These are phyloP conservation scores for Calonectria pauciramosa DNA, from an alignment of 2,329 filamentous ascomycete species.

Conservation along the genomic window DNA sequence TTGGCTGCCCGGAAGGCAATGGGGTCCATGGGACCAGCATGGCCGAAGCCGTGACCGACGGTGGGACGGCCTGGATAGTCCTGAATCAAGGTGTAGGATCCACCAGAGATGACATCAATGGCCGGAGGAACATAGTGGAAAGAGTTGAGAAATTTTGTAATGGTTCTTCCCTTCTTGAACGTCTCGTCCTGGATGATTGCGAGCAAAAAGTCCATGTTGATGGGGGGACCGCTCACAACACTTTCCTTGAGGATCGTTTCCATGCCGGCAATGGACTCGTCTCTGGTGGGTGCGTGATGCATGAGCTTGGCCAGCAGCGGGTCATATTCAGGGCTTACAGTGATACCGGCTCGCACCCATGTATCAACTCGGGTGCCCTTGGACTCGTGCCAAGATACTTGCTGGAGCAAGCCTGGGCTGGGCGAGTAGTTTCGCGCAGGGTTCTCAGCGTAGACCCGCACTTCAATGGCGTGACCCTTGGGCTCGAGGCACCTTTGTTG, in stretches of 20 bases:
- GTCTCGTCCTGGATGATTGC: slow-evolving; percentile 60
- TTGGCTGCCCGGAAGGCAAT: slow-evolving; percentile 72
- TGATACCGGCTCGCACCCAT: slow-evolving; percentile 71
- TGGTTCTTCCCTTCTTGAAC: slow-evolving; percentile 65
- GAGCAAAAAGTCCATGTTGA: slow-evolving; percentile 69
- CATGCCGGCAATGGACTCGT: slow-evolving; percentile 58
- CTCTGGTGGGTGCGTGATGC: slow-evolving; percentile 57
- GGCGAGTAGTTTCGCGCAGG: slow-evolving; percentile 70
- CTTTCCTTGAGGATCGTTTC: slow-evolving; percentile 58
- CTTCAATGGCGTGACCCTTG: slow-evolving; percentile 51
- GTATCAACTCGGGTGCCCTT: slow-evolving; percentile 70
- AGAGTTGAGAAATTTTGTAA: slow-evolving; percentile 67
- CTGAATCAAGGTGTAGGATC: slow-evolving; percentile 70
- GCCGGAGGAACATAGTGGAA: slow-evolving; percentile 67
- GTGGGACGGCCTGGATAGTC: slow-evolving; percentile 70
- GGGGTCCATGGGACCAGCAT: slow-evolving; percentile 73
- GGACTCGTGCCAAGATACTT: slow-evolving; percentile 65
- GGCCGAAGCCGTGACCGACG: slow-evolving; percentile 70
- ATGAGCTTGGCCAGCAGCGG: slow-evolving; percentile 72
- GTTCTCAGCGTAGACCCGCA: slow-evolving; percentile 59
- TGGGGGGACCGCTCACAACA: slow-evolving; percentile 42
- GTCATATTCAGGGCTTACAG: slow-evolving; percentile 70
- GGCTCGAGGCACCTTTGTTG: slow-evolving; percentile 35
- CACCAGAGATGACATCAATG: slow-evolving; percentile 64
- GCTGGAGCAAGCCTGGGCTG: slow-evolving; percentile 70